Percentiles rank a stretch among this genome's conserved stretches.
These are phyloP conservation scores for Leptoxyphium fumago DNA, from an alignment of 2,329 filamentous ascomycete genomes.

Conservation along the genomic window DNA sequence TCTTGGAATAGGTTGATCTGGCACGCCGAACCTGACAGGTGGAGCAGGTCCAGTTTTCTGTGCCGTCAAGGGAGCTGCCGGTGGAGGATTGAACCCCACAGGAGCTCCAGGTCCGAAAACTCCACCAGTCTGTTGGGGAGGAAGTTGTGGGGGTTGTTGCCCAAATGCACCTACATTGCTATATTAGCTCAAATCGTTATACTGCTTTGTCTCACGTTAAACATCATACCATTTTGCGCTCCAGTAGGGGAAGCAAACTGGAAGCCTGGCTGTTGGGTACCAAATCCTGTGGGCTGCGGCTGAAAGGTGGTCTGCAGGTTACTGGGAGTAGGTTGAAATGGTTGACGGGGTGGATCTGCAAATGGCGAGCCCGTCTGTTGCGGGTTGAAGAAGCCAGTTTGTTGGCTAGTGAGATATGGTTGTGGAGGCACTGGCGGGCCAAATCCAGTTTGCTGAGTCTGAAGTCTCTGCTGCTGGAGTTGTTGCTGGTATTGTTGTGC, in stretches of 20 bases:
- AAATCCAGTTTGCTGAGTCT: slow-evolving; percentile 26
- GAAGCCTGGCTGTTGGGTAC: slow-evolving; percentile 27
- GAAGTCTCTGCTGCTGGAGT: slow-evolving; percentile 3
- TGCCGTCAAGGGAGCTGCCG: slow-evolving; percentile 48
- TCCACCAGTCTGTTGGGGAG: slow-evolving; percentile 38
- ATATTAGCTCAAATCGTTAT: background rate
- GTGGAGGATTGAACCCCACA: slow-evolving; percentile 13
- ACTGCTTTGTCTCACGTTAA: background rate
- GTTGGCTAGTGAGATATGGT: slow-evolving; percentile 28
- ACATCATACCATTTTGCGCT: background rate
- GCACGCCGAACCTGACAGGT: slow-evolving; percentile 75
- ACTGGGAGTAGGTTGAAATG: slow-evolving; percentile 21
- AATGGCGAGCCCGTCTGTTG: slow-evolving; percentile 35
- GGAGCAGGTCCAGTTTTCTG: slow-evolving; percentile 80
- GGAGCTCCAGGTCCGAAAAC: slow-evolving; percentile 19
- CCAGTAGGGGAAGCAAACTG: slow-evolving; percentile 33
- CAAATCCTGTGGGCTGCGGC: slow-evolving; percentile 40
- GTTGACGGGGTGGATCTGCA: slow-evolving; percentile 38
- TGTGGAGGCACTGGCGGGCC: slow-evolving; percentile 25
- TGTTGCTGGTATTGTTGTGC: slow-evolving; percentile 24
- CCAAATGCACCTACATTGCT: slow-evolving; percentile 19
- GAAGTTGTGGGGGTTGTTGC: slow-evolving; percentile 38
- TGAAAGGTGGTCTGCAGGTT: slow-evolving; percentile 22
- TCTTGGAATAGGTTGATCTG: slow-evolving; percentile 49
- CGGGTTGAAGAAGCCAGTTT: slow-evolving; percentile 20